Evolutionary conservation across 441 rosid genomes (phyloP), one percentile per base, ranked within the genome.

Genomic region (Lepidium campestre): DNA sequence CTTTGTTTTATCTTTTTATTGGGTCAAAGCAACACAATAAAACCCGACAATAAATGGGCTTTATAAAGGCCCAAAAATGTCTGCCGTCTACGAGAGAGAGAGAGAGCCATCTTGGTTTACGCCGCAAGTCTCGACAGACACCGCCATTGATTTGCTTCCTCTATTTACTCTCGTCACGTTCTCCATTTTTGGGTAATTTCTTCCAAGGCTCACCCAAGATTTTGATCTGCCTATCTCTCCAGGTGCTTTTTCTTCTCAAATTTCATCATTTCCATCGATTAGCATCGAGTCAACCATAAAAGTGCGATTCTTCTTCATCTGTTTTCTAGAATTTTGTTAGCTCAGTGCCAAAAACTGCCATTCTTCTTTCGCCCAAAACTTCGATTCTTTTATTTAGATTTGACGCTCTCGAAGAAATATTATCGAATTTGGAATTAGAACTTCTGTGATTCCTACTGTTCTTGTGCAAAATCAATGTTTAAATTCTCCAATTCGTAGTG

Each of bases 131-230:
- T 57, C 46, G 6, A 27, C 6, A 27, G 31, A 64, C 40, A 57
- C 66, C 71, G 48, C 61, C 71, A 17, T 63, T 31, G 64, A n/a
- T 20, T 47, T 22, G 37, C 29, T 57, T 65, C 66, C 71, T 49
- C 70, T 20, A 63, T 20, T 71, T 29, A 48, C 75, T 65, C 65
- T 48, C 61, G 40, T 65, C 71, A 72, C 71, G 71, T 72, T 29
- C 40, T 65, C 62, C 67, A 17, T 57, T 48, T 50, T 57, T 41
- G 50, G 53, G 11, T n/a, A 1, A 17, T 29, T 7, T 17, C 19
- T 40, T 44, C 17, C 3, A 23, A 27, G 12, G 62, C 37, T 65
- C 49, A 22, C 56, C 71, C 66, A 65, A 40, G 55, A 57, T 65
- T 61, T 72, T 57, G 3, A 37, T n/a, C 45, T 35, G 14, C 18